Evolutionary conservation across 1,139 yeast genomes (phyloP), one percentile per base, ranked within the genome.

Genomic region (Taphrina confusa): DNA sequence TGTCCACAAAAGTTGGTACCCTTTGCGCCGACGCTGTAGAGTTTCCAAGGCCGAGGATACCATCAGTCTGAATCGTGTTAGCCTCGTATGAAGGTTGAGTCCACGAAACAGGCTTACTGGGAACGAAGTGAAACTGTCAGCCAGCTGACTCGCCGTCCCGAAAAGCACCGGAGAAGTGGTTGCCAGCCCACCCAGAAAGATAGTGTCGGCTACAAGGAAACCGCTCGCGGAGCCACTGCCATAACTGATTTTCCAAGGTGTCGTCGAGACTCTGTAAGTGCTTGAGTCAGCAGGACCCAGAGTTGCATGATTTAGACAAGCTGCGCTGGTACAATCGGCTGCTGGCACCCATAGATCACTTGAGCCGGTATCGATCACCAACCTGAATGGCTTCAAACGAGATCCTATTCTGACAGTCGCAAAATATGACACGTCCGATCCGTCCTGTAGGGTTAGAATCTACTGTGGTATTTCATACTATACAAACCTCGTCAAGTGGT

Each of bases 261-360:
- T 63, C 1, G 70, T 51, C 4, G 71, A 66, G 44, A 70, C 66
- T 45, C 71, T 61, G 42, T 69, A 60, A 2, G 69, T 60, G 3
- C 65, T 60, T 5, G 67, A 56, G 8, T 66, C 50, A n/a, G 70
- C 51, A 0, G 71, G 57, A n/a, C 74, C 68, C 60, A 73, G 76
- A 3, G 69, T 66, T 5, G 66, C 62, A 60, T 76, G 76, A 37
- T 71, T 67, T 2, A 70, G 61, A 68, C 88, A 83, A 0, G 81
- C 76, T 12, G 68, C 64, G 31, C 77, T 75, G 0, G 73, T 70
- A 71, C 88, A 83, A 52, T 78, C 72, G 1, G 75, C 69, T 55
- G 82, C 82, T 68, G 82, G 82, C 1, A 84, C 76, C 89, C 89
- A 84, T 1, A 83, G 70, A 63, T 82, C 79, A 37, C 83, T 82